phyloP scores from a whole-genome alignment of 176 grass and related monocot genomes.

The Raddia guianensis region DNA sequence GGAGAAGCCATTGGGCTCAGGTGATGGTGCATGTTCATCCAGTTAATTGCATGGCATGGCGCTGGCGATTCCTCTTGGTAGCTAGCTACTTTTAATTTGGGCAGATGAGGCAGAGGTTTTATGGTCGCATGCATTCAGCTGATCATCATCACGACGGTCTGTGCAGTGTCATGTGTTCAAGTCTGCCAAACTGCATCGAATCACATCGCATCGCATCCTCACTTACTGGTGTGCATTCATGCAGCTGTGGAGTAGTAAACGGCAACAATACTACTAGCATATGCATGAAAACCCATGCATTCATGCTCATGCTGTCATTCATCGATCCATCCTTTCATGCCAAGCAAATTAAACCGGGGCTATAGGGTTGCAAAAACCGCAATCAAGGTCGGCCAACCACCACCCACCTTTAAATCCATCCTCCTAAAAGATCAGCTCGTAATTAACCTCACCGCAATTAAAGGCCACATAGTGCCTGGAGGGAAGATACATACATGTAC shows the following conservation, averaged over 20 bases:
- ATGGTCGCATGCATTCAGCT: constrained; percentile 39
- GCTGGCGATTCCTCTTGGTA: neutral
- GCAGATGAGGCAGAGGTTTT: neutral
- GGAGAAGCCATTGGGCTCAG: constrained; percentile 5
- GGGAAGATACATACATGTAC: constrained; percentile 30
- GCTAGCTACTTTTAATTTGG: neutral
- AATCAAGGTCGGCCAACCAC: constrained; percentile 58
- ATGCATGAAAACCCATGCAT: too few species aligned
- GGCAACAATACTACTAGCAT: neutral
- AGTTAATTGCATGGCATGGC: neutral
- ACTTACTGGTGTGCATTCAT: neutral
- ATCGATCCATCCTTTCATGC: constrained; percentile 29
- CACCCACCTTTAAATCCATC: constrained; percentile 22
- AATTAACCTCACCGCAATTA: constrained; percentile 46
- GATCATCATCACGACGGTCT: neutral
- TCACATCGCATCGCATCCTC: neutral
- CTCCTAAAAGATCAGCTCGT: constrained; percentile 55
- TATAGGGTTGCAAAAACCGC: neutral
- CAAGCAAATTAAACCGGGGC: constrained; percentile 15
- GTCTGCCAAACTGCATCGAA: neutral
- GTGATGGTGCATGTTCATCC: neutral
- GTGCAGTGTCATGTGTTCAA: neutral
- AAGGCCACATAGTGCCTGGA: constrained; percentile 47
- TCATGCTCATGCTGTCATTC: too few species aligned
- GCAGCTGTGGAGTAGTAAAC: constrained; percentile 34